Base-by-base conservation (phyloP, 768 basidiomycete genomes). In the Lactarius psammicola region DNA sequence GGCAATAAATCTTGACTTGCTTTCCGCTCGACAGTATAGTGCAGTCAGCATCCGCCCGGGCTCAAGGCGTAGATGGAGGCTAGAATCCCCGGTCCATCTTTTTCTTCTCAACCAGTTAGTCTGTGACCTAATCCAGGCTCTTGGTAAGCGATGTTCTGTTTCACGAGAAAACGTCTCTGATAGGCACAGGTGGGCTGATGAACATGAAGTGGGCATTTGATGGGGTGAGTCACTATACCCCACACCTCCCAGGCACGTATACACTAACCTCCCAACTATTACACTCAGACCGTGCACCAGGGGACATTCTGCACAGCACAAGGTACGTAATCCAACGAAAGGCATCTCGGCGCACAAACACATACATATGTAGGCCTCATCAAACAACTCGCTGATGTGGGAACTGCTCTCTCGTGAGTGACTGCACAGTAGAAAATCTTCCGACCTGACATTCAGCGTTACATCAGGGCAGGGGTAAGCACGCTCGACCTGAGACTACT, bases 141-240 rank as follows among this genome's bases (percentile, higher is more conserved):
- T 70, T 23, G 75, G 72, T 74, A 55, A 44, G 72, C 18, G 31
- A 53, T 58, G 13, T 9, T 3, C 20, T 20, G 9, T 38, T 36
- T 33, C 1, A 2, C 10, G 10, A 18, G 46, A 15, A 23, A 60
- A 10, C 20, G 11, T 34, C 20, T 17, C 60, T 67, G 18, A 61
- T 59, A 26, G 13, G 18, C 49, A 62, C 63, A 79, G 79, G 80
- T 2, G 78, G 78, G 3, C 68, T 80, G 18, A 73, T 81, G 68
- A 71, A 78, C 59, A 68, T 78, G 34, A 73, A 70, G 65, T 80
- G 79, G 79, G 68, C 75, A 31, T 36, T 66, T 53, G 70, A 74
- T 33, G 75, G 72, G 31, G 78, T 79, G 63, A 57, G 76, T 72
- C 9, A 28, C n/a, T n/a, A 23, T 34, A 53, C 23, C 7, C 20